A percentile compares a stretch with the other conserved stretches of the same genome.
Evolutionary conservation across 805 yeast genomes (phyloP).

Genomic region (Lachancea quebecensis): DNA sequence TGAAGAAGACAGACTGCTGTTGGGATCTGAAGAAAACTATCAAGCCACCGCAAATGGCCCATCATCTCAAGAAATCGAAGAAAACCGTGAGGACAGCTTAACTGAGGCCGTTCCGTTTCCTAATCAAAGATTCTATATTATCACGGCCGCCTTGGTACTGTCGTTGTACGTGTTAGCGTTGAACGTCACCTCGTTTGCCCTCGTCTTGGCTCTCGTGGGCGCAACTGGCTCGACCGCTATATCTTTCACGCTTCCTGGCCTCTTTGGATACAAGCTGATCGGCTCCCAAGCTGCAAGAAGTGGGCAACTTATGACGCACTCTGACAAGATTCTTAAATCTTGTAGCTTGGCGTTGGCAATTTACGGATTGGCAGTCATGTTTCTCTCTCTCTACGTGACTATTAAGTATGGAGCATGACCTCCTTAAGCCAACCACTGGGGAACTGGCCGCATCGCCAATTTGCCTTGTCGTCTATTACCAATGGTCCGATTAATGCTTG

Average conservation of each 20-base stretch:
- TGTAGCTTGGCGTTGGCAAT: constrained; percentile 49
- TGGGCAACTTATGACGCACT: constrained; percentile 26
- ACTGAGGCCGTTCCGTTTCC: constrained; percentile 15
- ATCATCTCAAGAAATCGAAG: constrained; percentile 8
- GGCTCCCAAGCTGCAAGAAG: constrained; percentile 31
- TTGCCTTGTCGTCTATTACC: too few relatives aligned
- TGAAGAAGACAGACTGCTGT: constrained; percentile 7
- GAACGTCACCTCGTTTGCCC: constrained; percentile 64
- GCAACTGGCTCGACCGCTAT: constrained; percentile 91
- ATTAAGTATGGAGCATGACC: constrained; percentile 10
- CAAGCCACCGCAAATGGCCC: constrained; percentile 4
- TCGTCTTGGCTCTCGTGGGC: constrained; percentile 81
- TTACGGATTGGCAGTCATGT: constrained; percentile 70
- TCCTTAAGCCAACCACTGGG: too few relatives aligned
- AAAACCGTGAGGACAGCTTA: background rate
- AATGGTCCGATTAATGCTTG: constrained; percentile 1
- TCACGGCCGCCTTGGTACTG: constrained; percentile 42
- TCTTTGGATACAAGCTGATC: constrained; percentile 70
- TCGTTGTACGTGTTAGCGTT: constrained; percentile 59
- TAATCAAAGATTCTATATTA: constrained; percentile 16
- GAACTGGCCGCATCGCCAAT: background rate
- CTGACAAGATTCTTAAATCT: constrained; percentile 30
- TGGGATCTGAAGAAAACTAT: constrained; percentile 3
- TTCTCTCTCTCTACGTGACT: constrained; percentile 49
- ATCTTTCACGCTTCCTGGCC: constrained; percentile 84